Evolutionary conservation across 345 rosid genomes (phyloP).

Genomic region (Clausena lansium): DNA sequence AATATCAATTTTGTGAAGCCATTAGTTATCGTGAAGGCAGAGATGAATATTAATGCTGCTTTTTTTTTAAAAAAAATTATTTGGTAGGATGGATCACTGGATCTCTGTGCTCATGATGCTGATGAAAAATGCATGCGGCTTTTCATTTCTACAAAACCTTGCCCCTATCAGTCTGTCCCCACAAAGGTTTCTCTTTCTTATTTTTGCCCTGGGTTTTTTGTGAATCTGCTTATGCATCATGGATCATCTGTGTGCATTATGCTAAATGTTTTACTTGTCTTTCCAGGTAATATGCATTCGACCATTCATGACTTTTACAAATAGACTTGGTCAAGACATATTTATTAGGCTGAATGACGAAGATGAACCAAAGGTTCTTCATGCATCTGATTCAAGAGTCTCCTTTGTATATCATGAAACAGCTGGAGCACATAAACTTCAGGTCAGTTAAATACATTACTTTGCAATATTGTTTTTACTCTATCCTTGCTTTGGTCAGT

Average conservation of each 20-base stretch:
- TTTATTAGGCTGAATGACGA: constrained; percentile 61
- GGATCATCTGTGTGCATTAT: not conserved
- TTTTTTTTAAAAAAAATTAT: constrained; percentile 16
- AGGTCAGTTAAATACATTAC: constrained; percentile 47
- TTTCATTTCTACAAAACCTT: constrained; percentile 77
- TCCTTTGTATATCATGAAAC: constrained; percentile 57
- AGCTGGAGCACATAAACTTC: constrained; percentile 65
- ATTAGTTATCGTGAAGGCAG: not conserved
- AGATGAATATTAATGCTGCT: not conserved
- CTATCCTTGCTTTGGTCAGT: not conserved
- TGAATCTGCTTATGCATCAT: not conserved
- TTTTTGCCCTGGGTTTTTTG: not conserved
- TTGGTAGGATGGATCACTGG: constrained; percentile 87
- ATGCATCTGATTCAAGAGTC: constrained; percentile 71
- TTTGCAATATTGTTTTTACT: constrained; percentile 12
- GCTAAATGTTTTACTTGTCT: constrained; percentile 14
- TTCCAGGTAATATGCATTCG: constrained; percentile 78
- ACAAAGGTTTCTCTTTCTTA: constrained; percentile 55
- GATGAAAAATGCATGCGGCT: constrained; percentile 78
- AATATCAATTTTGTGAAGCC: not conserved
- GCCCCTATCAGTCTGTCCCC: constrained; percentile 80
- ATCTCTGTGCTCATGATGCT: constrained; percentile 66
- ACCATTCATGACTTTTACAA: constrained; percentile 93
- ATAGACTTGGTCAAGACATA: constrained; percentile 82
- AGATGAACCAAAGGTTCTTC: constrained; percentile 83